Conservation (phyloP, 805 yeast genomes). For the Candida silvicultrix region DNA sequence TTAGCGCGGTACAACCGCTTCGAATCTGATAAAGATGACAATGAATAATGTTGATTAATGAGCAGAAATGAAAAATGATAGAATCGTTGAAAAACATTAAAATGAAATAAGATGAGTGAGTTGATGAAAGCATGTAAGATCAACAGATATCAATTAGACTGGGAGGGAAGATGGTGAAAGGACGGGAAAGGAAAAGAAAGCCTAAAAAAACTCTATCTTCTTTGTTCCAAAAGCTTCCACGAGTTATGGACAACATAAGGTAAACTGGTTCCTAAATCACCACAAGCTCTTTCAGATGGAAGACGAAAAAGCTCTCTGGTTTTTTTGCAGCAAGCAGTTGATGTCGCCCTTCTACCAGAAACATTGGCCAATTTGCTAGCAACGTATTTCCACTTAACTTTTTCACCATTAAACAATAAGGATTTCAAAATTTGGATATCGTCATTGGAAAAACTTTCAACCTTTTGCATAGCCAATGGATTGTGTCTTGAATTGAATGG, state of each 20-base stretch:
- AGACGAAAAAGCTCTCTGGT: conserved; percentile 49
- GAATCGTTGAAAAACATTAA: background rate
- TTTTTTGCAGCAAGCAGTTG: conserved; percentile 49
- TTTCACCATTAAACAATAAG: conserved; percentile 44
- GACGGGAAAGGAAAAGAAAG: background rate
- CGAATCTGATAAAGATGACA: no score
- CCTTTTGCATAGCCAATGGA: background rate
- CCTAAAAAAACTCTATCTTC: conserved; percentile 5
- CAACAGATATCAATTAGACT: no score
- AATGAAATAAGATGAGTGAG: no score
- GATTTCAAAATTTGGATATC: conserved; percentile 41
- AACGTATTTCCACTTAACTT: conserved; percentile 54
- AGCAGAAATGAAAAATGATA: background rate
- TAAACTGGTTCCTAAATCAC: conserved; percentile 39
- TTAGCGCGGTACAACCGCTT: no score
- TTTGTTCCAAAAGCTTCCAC: conserved; percentile 35
- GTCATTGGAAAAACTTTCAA: conserved; percentile 25
- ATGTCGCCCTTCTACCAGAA: conserved; percentile 29
- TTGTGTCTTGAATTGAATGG: background rate
- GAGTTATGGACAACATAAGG: conserved; percentile 46
- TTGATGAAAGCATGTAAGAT: no score
- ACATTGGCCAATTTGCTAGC: conserved; percentile 35
- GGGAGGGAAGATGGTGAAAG: no score
- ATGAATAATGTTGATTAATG: no score
- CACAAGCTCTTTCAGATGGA: conserved; percentile 38